Evolutionary conservation across 805 yeast genomes (phyloP), one percentile per base, ranked within the genome.

Genomic region (Candida maris): DNA sequence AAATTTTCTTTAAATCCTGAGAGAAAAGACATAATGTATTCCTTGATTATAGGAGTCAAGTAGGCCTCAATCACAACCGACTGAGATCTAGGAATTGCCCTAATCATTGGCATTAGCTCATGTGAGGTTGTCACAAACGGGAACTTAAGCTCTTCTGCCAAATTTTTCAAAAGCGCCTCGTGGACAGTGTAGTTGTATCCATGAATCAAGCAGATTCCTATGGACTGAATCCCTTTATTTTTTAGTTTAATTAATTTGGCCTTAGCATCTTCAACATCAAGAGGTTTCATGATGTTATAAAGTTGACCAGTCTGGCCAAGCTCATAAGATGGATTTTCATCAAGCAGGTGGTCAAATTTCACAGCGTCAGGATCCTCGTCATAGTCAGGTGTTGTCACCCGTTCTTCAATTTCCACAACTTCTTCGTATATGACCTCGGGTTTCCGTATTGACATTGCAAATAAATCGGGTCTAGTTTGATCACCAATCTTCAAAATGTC

Each of bases 111-210:
- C 5, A 60, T 43, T 9, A 64, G 47, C 35, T 60, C 59, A 36
- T 54, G 58, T 12, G 67, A 61, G 16, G 62, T 30, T 5, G 67
- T 52, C 18, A 62, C 49, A 14, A 49, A 19, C 52, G 37, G 27
- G 31, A 45, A 54, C 1, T 89, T 88, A 8, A 65, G 33, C 13
- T 49, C 49, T 23, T 43, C 39, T 3, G 72, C 72, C 18, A 66
- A 37, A 27, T 49, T 52, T 9, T 56, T 57, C 5, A 61, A 54
- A 9, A 42, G 24, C 35, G 48, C 47, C 40, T 67, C 72, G 40
- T 67, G 72, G 13, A 36, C 49, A 38, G 62, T 65, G 52, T 51
- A 28, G 55, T 57, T 22, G 57, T 55, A 23, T 61, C 70, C 18
- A 65, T 64, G 30, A 57, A 45, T 41, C 55, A 65, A 7, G 66